Percentiles rank a stretch among this genome's conserved stretches.
These are phyloP conservation scores for Phytophthora brassicae DNA, from an alignment of 352 stramenopile genomes.

Conservation along the genomic window DNA sequence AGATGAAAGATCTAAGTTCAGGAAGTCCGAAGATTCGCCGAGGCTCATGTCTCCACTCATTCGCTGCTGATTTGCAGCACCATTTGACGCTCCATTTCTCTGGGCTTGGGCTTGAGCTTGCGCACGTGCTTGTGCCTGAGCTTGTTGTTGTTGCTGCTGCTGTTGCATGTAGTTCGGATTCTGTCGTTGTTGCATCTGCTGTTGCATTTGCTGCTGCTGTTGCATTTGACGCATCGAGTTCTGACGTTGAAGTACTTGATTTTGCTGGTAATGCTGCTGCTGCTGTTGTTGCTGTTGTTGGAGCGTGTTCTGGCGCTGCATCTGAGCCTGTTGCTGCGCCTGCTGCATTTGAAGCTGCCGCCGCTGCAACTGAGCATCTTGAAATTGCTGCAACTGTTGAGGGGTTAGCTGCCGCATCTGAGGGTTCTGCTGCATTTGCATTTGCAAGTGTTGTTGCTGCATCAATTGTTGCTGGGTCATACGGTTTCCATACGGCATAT, in stretches of 20 bases:
- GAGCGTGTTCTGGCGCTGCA: constrained; percentile 59
- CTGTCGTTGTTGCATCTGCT: constrained; percentile 57
- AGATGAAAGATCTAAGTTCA: constrained; percentile 78
- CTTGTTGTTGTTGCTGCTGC: constrained; percentile 27
- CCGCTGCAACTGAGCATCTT: constrained; percentile 70
- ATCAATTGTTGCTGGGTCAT: constrained; percentile 84
- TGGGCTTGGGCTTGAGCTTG: constrained; percentile 34
- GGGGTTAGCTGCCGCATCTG: constrained; percentile 80
- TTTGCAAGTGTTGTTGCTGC: constrained; percentile 77
- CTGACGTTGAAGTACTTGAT: constrained; percentile 46
- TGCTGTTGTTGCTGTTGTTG: constrained; percentile 63
- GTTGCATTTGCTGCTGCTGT: constrained; percentile 59
- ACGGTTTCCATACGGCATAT: constrained; percentile 72
- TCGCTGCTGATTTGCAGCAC: constrained; percentile 39
- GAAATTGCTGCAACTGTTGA: constrained; percentile 81
- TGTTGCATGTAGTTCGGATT: constrained; percentile 70
- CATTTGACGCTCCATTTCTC: constrained; percentile 30
- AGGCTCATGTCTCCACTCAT: constrained; percentile 63
- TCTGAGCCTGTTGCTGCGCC: constrained; percentile 57
- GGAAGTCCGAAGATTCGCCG: constrained; percentile 74
- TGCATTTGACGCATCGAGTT: constrained; percentile 68
- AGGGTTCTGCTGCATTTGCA: constrained; percentile 82
- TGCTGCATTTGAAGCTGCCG: constrained; percentile 71
- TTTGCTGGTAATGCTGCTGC: constrained; percentile 61
- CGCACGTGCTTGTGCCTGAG: constrained; percentile 31